Evolutionary conservation across 768 basidiomycete genomes (phyloP).

Genomic region (Psilocybe azurescens): DNA sequence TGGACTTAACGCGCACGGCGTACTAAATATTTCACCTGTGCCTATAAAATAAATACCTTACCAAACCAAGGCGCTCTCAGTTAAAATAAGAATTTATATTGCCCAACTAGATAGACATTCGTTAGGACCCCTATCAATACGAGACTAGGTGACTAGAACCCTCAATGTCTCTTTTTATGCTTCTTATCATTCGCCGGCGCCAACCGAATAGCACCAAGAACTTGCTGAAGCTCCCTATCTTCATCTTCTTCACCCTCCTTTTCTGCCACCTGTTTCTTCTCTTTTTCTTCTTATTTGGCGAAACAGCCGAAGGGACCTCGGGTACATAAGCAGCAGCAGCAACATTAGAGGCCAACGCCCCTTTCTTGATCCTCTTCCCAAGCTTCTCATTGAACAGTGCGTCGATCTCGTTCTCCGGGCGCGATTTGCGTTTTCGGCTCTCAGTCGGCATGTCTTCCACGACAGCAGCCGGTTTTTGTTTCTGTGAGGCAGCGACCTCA

Average conservation of each 20-base stretch:
- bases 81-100: too few species aligned
- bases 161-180: not conserved
- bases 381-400: slow-evolving; percentile 64
- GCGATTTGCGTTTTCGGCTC: slow-evolving; percentile 46
- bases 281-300: slow-evolving; percentile 18
- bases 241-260: slow-evolving; percentile 9
- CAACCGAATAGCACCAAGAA: slow-evolving; percentile 63
- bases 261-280: not conserved
- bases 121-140: too few species aligned
- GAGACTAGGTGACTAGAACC: not conserved
- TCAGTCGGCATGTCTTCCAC: slow-evolving; percentile 5
- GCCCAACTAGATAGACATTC: too few species aligned
- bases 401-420: slow-evolving; percentile 74
- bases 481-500: not conserved
- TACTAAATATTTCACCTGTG: too few species aligned
- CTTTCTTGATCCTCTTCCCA: slow-evolving; percentile 65
- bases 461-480: slow-evolving; percentile 1
- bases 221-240: slow-evolving; percentile 49
- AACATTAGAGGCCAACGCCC: slow-evolving; percentile 38
- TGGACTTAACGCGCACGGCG: too few species aligned
- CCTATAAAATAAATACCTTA: too few species aligned
- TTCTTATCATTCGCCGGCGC: slow-evolving; percentile 55
- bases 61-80: too few species aligned
- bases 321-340: too few species aligned
- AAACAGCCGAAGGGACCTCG: slow-evolving; percentile 5